These are phyloP conservation scores for Rhodotorula sp. DNA, from an alignment of 1,284 basidiomycete genomes.

Conservation along the genomic window DNA sequence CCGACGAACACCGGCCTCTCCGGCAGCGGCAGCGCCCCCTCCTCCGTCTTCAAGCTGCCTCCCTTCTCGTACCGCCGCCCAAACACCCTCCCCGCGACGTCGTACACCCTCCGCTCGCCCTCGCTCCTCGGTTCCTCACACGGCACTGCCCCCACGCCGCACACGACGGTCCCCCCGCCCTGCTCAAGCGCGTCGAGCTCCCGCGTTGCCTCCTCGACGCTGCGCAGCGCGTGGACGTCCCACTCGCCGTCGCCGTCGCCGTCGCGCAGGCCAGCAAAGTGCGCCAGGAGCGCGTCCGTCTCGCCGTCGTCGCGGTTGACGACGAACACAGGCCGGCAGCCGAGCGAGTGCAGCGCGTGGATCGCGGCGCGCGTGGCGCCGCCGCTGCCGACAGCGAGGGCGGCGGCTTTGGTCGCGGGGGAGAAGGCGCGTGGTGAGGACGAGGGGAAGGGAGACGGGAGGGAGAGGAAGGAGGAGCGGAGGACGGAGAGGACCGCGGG, in stretches of 20 bases:
- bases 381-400: constrained; percentile 7
- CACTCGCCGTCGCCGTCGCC: too few species aligned
- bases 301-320: constrained; percentile 2
- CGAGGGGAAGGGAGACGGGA: neutral
- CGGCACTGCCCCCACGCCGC: neutral
- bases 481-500: neutral
- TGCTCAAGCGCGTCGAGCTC: neutral
- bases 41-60: too few species aligned
- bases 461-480: neutral
- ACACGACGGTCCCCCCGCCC: neutral
- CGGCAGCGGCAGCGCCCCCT: neutral
- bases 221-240: neutral
- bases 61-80: neutral
- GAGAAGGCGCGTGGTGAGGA: neutral
- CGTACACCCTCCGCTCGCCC: constrained; percentile 1
- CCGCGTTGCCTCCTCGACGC: neutral
- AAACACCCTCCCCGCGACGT: neutral
- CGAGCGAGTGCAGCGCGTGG: constrained; percentile 1
- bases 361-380: constrained; percentile 13
- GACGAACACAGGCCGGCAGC: neutral
- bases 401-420: neutral
- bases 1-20: constrained; percentile 4
- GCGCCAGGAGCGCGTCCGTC: neutral
- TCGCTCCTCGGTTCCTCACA: constrained; percentile 1
- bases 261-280: too few species aligned